These are phyloP conservation scores for Panus rudis DNA, from an alignment of 768 basidiomycete genomes.

Conservation along the genomic window DNA sequence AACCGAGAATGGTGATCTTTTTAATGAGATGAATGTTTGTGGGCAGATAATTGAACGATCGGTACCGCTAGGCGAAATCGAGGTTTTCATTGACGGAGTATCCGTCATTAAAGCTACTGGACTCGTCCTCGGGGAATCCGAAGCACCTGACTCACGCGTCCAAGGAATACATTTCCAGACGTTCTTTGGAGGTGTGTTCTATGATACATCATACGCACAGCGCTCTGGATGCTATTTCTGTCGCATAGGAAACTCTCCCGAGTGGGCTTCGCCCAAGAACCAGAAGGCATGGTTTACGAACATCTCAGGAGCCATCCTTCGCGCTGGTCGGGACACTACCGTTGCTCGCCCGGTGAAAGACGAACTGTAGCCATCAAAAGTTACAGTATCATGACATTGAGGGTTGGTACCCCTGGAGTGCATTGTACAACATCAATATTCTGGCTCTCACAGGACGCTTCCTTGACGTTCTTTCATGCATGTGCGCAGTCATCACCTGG, in stretches of 20 bases:
- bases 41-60: not conserved
- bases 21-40: not conserved
- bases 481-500: too few species aligned
- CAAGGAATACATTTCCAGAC: conserved; percentile 72
- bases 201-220: not conserved
- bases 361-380: too few species aligned
- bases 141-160: conserved; percentile 35
- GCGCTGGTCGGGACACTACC: too few species aligned
- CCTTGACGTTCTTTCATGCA: not conserved
- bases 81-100: conserved; percentile 57
- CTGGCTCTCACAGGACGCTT: too few species aligned
- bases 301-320: conserved; percentile 37
- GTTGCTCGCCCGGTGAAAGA: too few species aligned
- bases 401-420: too few species aligned
- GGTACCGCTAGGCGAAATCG: conserved; percentile 46
- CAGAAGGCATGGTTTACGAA: conserved; percentile 56
- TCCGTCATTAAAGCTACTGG: conserved; percentile 45
- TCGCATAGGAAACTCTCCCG: conserved; percentile 36
- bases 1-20: conserved; percentile 43
- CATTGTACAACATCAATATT: too few species aligned
- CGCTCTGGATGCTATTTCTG: not conserved
- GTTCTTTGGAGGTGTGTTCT: conserved; percentile 61
- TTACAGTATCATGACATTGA: too few species aligned
- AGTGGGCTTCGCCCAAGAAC: conserved; percentile 57
- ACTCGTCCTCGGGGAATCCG: conserved; percentile 36